Percentiles rank a stretch among this genome's conserved stretches.
Evolutionary conservation across 2,329 filamentous ascomycete genomes (phyloP).

Genomic region (Ceratocystis albifundus): DNA sequence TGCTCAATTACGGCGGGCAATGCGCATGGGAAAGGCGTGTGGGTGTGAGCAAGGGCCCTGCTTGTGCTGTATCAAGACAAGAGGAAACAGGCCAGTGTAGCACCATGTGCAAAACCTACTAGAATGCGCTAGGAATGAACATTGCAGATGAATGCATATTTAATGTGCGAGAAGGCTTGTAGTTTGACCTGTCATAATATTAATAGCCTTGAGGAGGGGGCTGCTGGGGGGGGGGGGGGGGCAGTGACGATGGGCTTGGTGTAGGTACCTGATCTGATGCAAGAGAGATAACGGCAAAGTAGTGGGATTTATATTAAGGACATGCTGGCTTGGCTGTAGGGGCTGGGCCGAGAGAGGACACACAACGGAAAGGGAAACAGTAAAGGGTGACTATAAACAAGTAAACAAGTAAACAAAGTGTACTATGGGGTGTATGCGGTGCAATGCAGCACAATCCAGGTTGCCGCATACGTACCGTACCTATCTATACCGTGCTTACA

Average conservation of each 20-base stretch:
- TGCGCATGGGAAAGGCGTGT: background rate
- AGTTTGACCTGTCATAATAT: background rate
- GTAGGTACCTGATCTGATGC: slow-evolving; percentile 3
- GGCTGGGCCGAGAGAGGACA: no score
- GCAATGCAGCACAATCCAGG: no score
- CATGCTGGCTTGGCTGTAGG: background rate
- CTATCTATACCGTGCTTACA: no score
- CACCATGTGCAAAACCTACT: background rate
- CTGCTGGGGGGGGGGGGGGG: no score
- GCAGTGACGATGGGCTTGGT: background rate
- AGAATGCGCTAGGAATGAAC: background rate
- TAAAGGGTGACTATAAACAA: no score
- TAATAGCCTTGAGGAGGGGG: background rate
- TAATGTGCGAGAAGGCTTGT: background rate
- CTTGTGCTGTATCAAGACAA: background rate
- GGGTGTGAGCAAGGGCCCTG: background rate
- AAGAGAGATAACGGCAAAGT: background rate
- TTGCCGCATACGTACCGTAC: no score
- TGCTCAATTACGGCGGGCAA: background rate
- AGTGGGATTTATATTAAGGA: background rate
- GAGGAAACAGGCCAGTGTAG: background rate
- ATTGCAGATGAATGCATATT: background rate
- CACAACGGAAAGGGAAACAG: no score
- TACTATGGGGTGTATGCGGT: no score
- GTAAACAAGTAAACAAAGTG: no score